phyloP scores from a whole-genome alignment of 1,284 basidiomycete species.

The Fomes fomentarius region DNA sequence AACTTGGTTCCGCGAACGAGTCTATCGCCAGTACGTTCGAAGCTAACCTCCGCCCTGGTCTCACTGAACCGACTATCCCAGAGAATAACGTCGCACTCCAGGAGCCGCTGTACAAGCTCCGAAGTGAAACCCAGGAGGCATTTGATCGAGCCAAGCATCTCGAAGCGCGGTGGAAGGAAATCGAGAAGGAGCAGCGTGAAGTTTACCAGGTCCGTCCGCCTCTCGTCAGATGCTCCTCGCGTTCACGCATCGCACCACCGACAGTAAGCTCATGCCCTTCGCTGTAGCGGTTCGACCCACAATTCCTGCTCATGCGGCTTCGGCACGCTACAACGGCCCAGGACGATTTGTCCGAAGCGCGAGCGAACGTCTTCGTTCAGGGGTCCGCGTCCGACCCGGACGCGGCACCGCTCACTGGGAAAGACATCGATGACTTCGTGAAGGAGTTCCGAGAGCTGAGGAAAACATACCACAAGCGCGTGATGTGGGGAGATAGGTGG shows the following conservation, averaged over 20 bases:
- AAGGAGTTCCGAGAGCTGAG: conserved; percentile 84
- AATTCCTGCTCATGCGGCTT: conserved; percentile 85
- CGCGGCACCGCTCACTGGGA: conserved; percentile 42
- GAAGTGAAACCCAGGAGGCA: conserved; percentile 80
- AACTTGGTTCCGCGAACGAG: conserved; percentile 82
- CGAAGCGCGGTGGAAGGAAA: conserved; percentile 80
- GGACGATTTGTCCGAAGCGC: conserved; percentile 84
- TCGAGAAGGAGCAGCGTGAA: conserved; percentile 85
- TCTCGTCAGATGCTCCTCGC: not conserved
- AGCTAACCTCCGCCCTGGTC: not conserved
- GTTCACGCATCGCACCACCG: not conserved
- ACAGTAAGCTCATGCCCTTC: no score
- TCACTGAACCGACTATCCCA: conserved; percentile 32
- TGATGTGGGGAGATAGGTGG: conserved; percentile 89
- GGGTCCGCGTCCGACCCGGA: conserved; percentile 41
- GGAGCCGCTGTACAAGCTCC: conserved; percentile 70
- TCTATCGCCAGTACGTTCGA: conserved; percentile 74
- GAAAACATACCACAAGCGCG: conserved; percentile 88
- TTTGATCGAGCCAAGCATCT: conserved; percentile 84
- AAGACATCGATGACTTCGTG: conserved; percentile 85
- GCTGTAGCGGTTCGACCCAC: conserved; percentile 76
- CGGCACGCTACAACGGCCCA: conserved; percentile 86
- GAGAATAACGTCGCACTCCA: conserved; percentile 78
- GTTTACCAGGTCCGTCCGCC: conserved; percentile 74
- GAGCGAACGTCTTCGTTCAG: conserved; percentile 82